A percentile compares a stretch with the other conserved stretches of the same genome.
Conservation (phyloP, 345 rosid species). For the Heritiera fomes region DNA sequence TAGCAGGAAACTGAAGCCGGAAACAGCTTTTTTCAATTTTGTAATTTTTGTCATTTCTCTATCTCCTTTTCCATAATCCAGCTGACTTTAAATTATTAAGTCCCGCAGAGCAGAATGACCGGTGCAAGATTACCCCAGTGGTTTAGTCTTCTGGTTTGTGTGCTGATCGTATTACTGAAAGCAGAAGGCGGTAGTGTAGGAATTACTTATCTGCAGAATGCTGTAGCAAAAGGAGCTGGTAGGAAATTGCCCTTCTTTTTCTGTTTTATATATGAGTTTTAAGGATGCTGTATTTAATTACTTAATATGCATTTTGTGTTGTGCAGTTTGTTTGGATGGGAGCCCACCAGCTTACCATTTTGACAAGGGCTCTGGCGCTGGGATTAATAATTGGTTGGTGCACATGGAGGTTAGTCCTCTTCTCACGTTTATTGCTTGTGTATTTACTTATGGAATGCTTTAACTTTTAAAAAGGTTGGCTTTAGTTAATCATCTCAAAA, state of each 20-base stretch:
- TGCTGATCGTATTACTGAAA: constrained; percentile 29
- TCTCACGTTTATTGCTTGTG: background rate
- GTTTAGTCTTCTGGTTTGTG: constrained; percentile 31
- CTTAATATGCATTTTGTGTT: background rate
- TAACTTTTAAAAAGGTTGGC: background rate
- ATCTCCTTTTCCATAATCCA: background rate
- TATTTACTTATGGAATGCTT: background rate
- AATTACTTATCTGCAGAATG: constrained; percentile 51
- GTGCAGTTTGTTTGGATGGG: constrained; percentile 93
- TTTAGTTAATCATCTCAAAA: background rate
- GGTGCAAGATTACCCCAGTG: constrained; percentile 38
- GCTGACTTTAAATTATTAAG: background rate
- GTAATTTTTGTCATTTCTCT: background rate
- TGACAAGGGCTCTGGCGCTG: constrained; percentile 69
- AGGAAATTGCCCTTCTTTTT: constrained; percentile 9
- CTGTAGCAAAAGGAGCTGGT: constrained; percentile 75
- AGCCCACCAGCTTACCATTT: constrained; percentile 90
- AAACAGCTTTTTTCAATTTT: background rate
- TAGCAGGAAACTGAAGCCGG: background rate
- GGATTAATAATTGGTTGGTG: constrained; percentile 77
- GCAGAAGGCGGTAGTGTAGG: constrained; percentile 39
- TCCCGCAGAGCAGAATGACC: constrained; percentile 34
- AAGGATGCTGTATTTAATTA: no score
- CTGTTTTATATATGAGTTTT: background rate
- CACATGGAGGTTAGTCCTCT: constrained; percentile 60